A percentile compares a stretch with the other conserved stretches of the same genome.
These are phyloP conservation scores for Teunomyces panamensis DNA, from an alignment of 805 yeast genomes.

Conservation along the genomic window DNA sequence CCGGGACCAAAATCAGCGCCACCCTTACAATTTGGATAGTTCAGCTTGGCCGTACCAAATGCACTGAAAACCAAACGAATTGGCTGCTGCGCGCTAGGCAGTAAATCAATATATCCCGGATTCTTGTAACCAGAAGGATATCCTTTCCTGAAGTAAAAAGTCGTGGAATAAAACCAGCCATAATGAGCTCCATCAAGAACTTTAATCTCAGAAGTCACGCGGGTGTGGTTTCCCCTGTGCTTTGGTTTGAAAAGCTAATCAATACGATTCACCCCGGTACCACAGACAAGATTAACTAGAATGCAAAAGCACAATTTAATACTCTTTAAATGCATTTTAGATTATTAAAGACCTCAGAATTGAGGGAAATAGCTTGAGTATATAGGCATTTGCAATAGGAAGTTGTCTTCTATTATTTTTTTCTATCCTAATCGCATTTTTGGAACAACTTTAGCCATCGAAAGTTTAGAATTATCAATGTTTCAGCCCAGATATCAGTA, in stretches of 20 bases:
- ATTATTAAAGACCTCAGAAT: too few species aligned
- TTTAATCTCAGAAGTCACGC: not conserved
- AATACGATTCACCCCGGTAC: too few species aligned
- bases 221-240: not conserved
- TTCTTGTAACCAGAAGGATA: not conserved
- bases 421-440: too few species aligned
- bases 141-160: not conserved
- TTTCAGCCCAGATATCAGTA: too few species aligned
- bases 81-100: not conserved
- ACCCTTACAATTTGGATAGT: constrained; percentile 4
- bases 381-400: too few species aligned
- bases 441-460: too few species aligned
- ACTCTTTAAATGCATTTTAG: too few species aligned
- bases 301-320: too few species aligned
- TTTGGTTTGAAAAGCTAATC: not conserved
- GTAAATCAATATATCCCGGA: constrained; percentile 4
- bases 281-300: too few species aligned
- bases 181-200: not conserved
- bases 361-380: too few species aligned
- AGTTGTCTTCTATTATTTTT: too few species aligned
- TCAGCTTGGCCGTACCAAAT: constrained; percentile 3
- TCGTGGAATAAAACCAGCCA: not conserved
- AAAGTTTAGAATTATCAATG: too few species aligned
- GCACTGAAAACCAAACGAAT: constrained; percentile 7
- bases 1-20: constrained; percentile 10